Evolutionary conservation across 768 basidiomycete species (phyloP).

Genomic region (Pleurotus tuoliensis): DNA sequence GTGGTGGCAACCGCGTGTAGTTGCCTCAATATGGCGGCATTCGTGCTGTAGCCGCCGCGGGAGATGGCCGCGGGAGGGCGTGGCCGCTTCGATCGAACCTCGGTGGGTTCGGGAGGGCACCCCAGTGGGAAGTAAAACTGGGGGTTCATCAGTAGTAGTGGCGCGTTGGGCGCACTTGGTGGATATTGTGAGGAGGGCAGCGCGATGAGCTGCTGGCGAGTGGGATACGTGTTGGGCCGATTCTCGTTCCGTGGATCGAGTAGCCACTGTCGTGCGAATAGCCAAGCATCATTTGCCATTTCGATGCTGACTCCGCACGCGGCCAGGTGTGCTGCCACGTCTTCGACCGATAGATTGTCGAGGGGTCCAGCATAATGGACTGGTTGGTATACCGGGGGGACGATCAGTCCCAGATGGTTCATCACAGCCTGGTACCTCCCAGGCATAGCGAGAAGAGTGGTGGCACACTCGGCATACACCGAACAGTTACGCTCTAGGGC

Average conservation of each 20-base stretch:
- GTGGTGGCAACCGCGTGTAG: too few species aligned
- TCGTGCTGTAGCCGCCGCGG: too few species aligned
- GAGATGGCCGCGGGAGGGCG: too few species aligned
- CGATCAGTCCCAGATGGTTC: background rate
- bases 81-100: too few species aligned
- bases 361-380: background rate
- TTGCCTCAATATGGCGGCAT: too few species aligned
- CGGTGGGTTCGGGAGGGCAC: too few species aligned
- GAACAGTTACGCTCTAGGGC: background rate
- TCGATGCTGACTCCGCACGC: background rate
- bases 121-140: too few species aligned
- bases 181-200: too few species aligned
- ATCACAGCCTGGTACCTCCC: background rate
- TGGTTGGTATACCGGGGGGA: background rate
- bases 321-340: slow-evolving; percentile 11
- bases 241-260: slow-evolving; percentile 12
- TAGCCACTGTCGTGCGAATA: background rate
- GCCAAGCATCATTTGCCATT: background rate
- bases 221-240: too few species aligned
- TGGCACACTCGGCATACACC: background rate
- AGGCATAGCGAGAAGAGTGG: background rate
- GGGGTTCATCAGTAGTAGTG: too few species aligned
- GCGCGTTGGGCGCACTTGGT: too few species aligned
- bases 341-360: background rate
- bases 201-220: too few species aligned